Evolutionary conservation across 257 asterid species (phyloP), one percentile per base, ranked within the genome.

Genomic region (Paulownia fortunei): DNA sequence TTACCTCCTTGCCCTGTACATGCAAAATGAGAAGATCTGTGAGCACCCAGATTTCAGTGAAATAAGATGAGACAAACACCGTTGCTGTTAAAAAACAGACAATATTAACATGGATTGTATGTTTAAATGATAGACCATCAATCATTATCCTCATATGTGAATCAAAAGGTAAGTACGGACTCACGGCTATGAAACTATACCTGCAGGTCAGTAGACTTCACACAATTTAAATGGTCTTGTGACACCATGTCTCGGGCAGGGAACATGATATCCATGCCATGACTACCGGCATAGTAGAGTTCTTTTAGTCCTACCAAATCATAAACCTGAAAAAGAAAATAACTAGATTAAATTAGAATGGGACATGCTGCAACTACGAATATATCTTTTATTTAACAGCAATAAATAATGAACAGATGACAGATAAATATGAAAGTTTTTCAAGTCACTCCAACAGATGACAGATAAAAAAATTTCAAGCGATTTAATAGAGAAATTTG

Each of bases 221-320:
- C 76, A 82, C 81, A 88, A 72, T 77, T 72, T 30, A 80, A 23
- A 69, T 79, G 60, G 63, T 82, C 47, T 65, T 69, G 19, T 2
- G 82, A 75, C 69, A 34, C 32, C 44, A n/a, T 63, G 44, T 82
- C 86, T 76, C 54, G 81, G 30, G 82, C 85, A 0, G 99, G 99
- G 76, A 93, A 82, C 85, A 89, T 88, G 79, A 95, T 95, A 87
- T 95, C 98, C 98, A 93, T 91, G 46, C 98, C 99, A 82, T 95
- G 99, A 59, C 98, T 95, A 76, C 99, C 99, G 3, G 98, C 99
- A 79, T 93, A 95, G 80, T 89, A 93, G 36, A 95, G 93, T 82
- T 95, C 99, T 11, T 85, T 76, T 69, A 95, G 84, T 74, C 97
- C 96, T 46, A 93, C 97, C 89, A 95, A 82, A 74, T 90, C 88